These are phyloP conservation scores for Cladosporium cucumerinum DNA, from an alignment of 2,329 filamentous ascomycete genomes.

Conservation along the genomic window DNA sequence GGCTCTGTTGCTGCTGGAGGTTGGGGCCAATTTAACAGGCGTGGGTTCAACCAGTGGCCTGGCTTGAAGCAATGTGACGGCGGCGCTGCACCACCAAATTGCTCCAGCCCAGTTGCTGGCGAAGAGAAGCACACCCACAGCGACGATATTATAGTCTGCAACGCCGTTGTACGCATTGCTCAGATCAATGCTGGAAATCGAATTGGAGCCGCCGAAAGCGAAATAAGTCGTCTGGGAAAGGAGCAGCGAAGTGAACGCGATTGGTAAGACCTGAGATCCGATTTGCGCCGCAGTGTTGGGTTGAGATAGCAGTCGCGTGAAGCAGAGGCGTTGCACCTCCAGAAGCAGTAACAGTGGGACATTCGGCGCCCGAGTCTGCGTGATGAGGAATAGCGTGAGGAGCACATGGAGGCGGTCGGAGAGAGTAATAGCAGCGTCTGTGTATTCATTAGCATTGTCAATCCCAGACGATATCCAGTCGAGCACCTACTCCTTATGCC, in stretches of 20 bases:
- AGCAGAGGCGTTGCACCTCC: constrained; percentile 49
- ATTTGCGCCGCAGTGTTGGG: background rate
- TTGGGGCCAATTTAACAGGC: background rate
- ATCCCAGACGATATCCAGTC: background rate
- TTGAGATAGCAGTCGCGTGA: background rate
- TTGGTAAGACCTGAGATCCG: background rate
- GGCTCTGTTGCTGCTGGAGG: background rate
- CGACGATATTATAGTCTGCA: constrained; percentile 70
- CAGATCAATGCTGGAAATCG: constrained; percentile 92
- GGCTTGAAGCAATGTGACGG: constrained; percentile 31
- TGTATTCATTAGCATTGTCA: background rate
- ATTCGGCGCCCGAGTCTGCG: constrained; percentile 81
- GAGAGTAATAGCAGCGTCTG: constrained; percentile 21
- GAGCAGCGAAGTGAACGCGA: constrained; percentile 69
- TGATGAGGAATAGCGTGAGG: constrained; percentile 74
- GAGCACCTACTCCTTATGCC: background rate
- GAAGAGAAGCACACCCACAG: constrained; percentile 81
- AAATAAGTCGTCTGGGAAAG: constrained; percentile 82
- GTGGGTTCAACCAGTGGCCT: background rate
- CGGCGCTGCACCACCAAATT: constrained; percentile 76
- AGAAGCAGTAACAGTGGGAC: constrained; percentile 80
- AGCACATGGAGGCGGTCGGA: constrained; percentile 56
- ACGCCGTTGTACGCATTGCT: constrained; percentile 95
- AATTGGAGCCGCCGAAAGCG: constrained; percentile 83
- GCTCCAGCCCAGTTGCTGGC: constrained; percentile 87